A percentile compares a stretch with the other conserved stretches of the same genome.
These are phyloP conservation scores for Orbilia oligospora DNA, from an alignment of 2,329 filamentous ascomycete genomes.

Conservation along the genomic window DNA sequence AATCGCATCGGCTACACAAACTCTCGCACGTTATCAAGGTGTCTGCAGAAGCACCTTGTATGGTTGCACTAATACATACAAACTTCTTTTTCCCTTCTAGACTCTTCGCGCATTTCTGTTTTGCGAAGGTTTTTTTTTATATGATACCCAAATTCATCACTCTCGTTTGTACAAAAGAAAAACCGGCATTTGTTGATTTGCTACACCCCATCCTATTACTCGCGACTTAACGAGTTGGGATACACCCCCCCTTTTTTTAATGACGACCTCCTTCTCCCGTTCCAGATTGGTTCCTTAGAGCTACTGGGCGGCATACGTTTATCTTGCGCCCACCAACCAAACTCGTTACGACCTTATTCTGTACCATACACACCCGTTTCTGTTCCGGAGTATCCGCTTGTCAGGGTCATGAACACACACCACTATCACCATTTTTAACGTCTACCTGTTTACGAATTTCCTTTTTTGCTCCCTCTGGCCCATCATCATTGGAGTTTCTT, in stretches of 20 bases:
- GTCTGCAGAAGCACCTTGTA: conserved; percentile 34
- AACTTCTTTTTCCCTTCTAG: conserved; percentile 18
- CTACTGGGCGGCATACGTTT: conserved; percentile 37
- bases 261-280: conserved; percentile 43
- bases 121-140: conserved; percentile 55
- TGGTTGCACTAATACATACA: conserved; percentile 7
- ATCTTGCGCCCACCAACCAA: conserved; percentile 28
- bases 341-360: conserved; percentile 53
- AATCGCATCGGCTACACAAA: conserved; percentile 11
- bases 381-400: conserved; percentile 59
- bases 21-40: conserved; percentile 15
- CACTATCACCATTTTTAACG: conserved; percentile 41
- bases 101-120: conserved; percentile 45
- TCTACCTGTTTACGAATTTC: conserved; percentile 58
- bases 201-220: conserved; percentile 43
- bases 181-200: conserved; percentile 55
- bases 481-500: conserved; percentile 60
- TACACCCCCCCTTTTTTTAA: conserved; percentile 59
- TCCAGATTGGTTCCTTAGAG: conserved; percentile 27
- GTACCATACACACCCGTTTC: conserved; percentile 55
- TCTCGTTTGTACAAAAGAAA: conserved; percentile 61
- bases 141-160: conserved; percentile 60
- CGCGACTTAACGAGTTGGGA: conserved; percentile 47
- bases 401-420: conserved; percentile 57
- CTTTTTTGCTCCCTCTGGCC: conserved; percentile 43